Base-by-base conservation (phyloP, 345 rosid species). In the Heritiera fomes region DNA sequence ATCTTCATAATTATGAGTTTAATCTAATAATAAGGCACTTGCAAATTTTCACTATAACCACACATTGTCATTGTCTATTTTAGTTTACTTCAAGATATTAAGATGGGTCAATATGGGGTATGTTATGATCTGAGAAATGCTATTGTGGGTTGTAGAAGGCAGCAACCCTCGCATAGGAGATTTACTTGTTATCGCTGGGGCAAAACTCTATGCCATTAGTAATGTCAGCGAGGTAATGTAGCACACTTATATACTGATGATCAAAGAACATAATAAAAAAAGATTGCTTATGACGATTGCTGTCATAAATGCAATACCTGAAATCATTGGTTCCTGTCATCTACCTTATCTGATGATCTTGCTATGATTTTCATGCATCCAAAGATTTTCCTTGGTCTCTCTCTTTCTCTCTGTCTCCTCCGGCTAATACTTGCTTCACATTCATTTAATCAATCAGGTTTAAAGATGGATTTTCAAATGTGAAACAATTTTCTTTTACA, bases 121-220 rank as follows among this genome's bases (percentile, higher is more conserved):
- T 40, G 6, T 80, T 56, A n/a, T 62, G 56, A 75, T 69, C 15
- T 72, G 46, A 50, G 55, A 46, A 20, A 6, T 66, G 41, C 56
- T 77, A 40, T 65, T 63, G n/a, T 77, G 74, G 71, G 58, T 82
- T 83, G 77, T 73, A 92, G 97, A 86, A 47, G 95, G 93, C 77
- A 88, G 85, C 84, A 85, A 85, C 75, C 94, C 97, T 84, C 70
- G 80, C 6, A 87, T 77, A 86, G 97, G 97, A 66, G 97, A 93
- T 87, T 53, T 81, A 66, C 88, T 93, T 17, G 91, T 91, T 71
- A 38, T 91, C 78, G 91, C 87, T 71, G 95, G 97, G 71, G 89
- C 95, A 77, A 87, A 92, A 15, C 86, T 93, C 6, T 91, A 87
- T 83, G 92, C 95, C 46, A 78, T 91, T 53, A 86, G 88, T 83